Conservation (phyloP, 2,329 filamentous ascomycete genomes). For the Fusarium mangiferae region DNA sequence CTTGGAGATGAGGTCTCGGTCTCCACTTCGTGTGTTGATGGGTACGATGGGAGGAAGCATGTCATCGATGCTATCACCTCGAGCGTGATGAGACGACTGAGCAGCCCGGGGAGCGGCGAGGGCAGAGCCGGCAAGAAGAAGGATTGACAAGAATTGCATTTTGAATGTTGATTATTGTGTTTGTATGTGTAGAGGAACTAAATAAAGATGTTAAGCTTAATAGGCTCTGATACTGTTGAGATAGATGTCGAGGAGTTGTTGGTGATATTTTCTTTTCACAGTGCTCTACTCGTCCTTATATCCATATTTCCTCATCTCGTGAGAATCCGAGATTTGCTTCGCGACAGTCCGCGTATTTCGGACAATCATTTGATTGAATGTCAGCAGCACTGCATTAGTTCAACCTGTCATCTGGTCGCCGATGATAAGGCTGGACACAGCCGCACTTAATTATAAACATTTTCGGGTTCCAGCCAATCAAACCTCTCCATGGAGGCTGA, state of each 20-base stretch:
- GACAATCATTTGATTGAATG: not conserved
- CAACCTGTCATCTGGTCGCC: not conserved
- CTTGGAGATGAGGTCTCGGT: constrained; percentile 44
- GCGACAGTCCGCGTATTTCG: not conserved
- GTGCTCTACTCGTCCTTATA: not conserved
- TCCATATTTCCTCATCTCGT: too few relatives aligned
- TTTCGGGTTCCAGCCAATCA: not conserved
- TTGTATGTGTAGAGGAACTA: fast-evolving
- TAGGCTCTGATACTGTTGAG: not conserved
- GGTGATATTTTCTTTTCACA: not conserved
- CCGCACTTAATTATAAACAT: not conserved
- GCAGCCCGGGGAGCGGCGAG: constrained; percentile 8
- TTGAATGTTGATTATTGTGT: not conserved
- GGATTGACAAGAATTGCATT: not conserved
- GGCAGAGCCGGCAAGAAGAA: constrained; percentile 3
- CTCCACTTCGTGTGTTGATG: constrained; percentile 24
- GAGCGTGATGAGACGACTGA: not conserved
- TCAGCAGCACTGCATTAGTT: not conserved
- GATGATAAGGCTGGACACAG: not conserved
- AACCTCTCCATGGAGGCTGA: not conserved
- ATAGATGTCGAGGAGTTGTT: not conserved
- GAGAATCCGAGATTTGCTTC: not conserved
- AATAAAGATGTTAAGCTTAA: not conserved
- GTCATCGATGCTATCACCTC: constrained; percentile 7
- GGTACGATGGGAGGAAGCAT: constrained; percentile 19